Percentiles rank a stretch among this genome's conserved stretches.
Evolutionary conservation across 495 filamentous ascomycete species (phyloP).

Genomic region (Daldinia concentrica): DNA sequence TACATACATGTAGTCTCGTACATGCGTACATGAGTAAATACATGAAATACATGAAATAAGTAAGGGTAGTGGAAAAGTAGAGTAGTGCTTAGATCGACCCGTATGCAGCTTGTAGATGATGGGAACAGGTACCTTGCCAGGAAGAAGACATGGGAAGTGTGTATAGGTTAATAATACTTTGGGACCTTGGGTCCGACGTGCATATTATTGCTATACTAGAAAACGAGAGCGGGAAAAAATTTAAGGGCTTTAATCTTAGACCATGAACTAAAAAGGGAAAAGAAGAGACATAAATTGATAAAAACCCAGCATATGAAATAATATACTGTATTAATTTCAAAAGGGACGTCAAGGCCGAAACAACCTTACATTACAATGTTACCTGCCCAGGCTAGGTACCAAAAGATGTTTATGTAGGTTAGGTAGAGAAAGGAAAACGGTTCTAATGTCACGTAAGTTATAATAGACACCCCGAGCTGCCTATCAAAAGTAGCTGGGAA

Average conservation of each 20-base stretch:
- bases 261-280: constrained; percentile 25
- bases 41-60: constrained; percentile 13
- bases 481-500: constrained; percentile 30
- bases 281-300: constrained; percentile 22
- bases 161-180: constrained; percentile 16
- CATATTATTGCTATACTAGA: constrained; percentile 18
- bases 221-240: constrained; percentile 2
- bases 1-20: constrained; percentile 10
- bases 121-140: constrained; percentile 38
- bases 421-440: constrained; percentile 6
- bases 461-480: constrained; percentile 14
- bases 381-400: constrained; percentile 34
- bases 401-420: not conserved
- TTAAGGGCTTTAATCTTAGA: constrained; percentile 6
- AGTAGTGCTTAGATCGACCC: constrained; percentile 44
- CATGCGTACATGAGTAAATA: constrained; percentile 24
- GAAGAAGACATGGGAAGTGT: constrained; percentile 3
- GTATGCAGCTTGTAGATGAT: constrained; percentile 42
- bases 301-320: constrained; percentile 21
- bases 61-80: constrained; percentile 32
- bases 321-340: constrained; percentile 27
- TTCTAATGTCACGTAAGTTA: constrained; percentile 28
- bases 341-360: constrained; percentile 33
- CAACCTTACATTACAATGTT: constrained; percentile 28
- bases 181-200: constrained; percentile 33